Percentiles rank a stretch among this genome's conserved stretches.
These are phyloP conservation scores for Penicillium expansum DNA, from an alignment of 2,329 filamentous ascomycete species.

Conservation along the genomic window DNA sequence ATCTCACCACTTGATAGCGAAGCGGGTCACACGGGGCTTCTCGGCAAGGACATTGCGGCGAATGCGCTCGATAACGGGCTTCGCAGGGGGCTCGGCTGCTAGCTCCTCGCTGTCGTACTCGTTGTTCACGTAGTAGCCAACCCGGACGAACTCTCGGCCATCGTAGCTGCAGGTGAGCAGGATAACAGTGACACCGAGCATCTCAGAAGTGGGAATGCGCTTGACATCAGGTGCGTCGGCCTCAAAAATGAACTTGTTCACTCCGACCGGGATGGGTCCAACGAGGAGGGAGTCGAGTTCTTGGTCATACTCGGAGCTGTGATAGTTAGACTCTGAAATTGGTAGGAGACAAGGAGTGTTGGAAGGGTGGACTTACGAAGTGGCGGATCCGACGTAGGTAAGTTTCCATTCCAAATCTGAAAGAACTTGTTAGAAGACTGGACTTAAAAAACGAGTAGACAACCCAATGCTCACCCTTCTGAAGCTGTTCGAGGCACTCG, in stretches of 20 bases:
- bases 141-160: slow-evolving; percentile 91
- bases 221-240: slow-evolving; percentile 87
- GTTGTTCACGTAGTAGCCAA: slow-evolving; percentile 99
- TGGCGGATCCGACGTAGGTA: slow-evolving; percentile 97
- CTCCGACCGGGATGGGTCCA: slow-evolving; percentile 92
- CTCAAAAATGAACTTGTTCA: slow-evolving; percentile 99
- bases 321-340: slow-evolving; percentile 20
- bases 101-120: slow-evolving; percentile 94
- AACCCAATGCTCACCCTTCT: slow-evolving; percentile 66
- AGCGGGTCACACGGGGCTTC: slow-evolving; percentile 95
- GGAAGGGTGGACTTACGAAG: slow-evolving; percentile 65
- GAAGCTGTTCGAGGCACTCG: slow-evolving; percentile 89
- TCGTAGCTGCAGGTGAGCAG: slow-evolving; percentile 96
- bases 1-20: slow-evolving; percentile 92
- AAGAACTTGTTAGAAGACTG: slow-evolving; percentile 20
- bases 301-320: slow-evolving; percentile 94
- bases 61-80: slow-evolving; percentile 89
- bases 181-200: slow-evolving; percentile 94
- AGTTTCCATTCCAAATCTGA: slow-evolving; percentile 98
- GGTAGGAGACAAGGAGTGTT: background rate
- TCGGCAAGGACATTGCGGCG: slow-evolving; percentile 89
- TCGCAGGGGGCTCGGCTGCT: slow-evolving; percentile 81
- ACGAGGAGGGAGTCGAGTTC: slow-evolving; percentile 96
- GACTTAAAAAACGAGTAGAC: background rate
- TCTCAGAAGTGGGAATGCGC: slow-evolving; percentile 90